phyloP scores from a whole-genome alignment of 495 filamentous ascomycete genomes.

The Hypoxylon fragiforme region DNA sequence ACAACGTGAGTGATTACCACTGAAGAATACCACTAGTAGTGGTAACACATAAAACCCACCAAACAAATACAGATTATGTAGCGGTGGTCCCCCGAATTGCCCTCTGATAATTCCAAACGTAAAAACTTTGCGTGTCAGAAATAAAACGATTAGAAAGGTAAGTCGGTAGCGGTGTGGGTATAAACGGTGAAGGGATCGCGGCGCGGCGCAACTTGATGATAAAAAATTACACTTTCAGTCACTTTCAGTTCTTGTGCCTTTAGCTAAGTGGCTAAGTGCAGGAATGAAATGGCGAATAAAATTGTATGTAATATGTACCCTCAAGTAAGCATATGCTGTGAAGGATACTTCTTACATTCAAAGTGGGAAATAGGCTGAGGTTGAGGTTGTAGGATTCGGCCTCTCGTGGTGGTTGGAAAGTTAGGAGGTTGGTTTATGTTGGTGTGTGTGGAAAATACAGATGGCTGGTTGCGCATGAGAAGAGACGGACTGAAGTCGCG shows the following conservation, averaged over 20 bases:
- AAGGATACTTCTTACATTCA: constrained; percentile 12
- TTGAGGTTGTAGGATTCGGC: constrained; percentile 1
- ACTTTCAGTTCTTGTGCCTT: neutral
- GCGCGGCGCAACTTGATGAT: neutral
- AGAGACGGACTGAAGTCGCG: neutral
- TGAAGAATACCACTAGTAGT: constrained; percentile 47
- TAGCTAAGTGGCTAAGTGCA: no score
- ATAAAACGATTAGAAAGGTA: constrained; percentile 1
- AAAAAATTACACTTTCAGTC: neutral
- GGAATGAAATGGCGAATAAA: no score
- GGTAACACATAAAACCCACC: constrained; percentile 11
- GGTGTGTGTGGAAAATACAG: constrained; percentile 24
- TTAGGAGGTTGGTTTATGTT: constrained; percentile 32
- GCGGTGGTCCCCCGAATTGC: constrained; percentile 7
- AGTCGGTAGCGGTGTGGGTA: neutral
- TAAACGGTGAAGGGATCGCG: neutral
- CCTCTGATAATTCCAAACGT: constrained; percentile 1
- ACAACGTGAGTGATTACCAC: constrained; percentile 52
- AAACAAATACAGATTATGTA: constrained; percentile 9
- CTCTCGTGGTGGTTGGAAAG: constrained; percentile 21
- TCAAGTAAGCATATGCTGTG: constrained; percentile 8
- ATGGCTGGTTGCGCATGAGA: constrained; percentile 23
- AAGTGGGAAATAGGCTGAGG: constrained; percentile 4
- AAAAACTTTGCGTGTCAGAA: no score
- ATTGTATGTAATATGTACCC: constrained; percentile 20